Evolutionary conservation across 176 grass and related monocot species (phyloP), one percentile per base, ranked within the genome.

Genomic region (Alopecurus myosuroides): DNA sequence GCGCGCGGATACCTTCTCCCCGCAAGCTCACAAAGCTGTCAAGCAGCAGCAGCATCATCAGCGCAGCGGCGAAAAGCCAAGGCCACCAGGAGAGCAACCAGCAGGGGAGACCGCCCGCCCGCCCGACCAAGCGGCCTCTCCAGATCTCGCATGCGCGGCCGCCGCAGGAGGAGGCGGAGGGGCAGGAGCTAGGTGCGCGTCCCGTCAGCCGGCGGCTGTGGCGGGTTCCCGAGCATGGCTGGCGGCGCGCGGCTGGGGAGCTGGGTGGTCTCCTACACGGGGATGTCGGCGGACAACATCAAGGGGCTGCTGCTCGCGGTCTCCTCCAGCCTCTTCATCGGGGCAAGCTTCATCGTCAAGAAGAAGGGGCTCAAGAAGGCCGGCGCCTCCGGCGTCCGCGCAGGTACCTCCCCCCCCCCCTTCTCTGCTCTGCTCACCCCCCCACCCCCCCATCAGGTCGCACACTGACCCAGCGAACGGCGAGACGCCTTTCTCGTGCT

Each of bases 331-430:
- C 71, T 95, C 60, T 99, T 99, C 71, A 96, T 99, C 85, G 97
- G 97, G 23, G 91, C 91, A 57, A 99, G 97, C 90, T 99, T 99
- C 89, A 99, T 99, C 89, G 91, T 99, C 67, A 99, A 99, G 94
- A 99, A 99, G 88, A 99, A 99, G 88, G 97, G 97, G 5, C 87
- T 99, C 42, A 99, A 96, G 86, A 99, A 96, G 90, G 97, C 97
- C 67, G 94, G 81, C 48, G 94, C 97, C 19, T 92, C 94, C 41
- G 97, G 97, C 53, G 75, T 99, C 30, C 89, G 97, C 56, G 97
- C 97, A 94, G 97, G 97, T 99, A 77, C 22, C 66, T n/a, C 9
- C 33, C 7, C 40, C 70, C 3, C 14, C 5, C 14, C 25, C 7
- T 12, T n/a, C 40, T 70, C 72, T 25, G 30, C 60, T 52, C 78